Evolutionary conservation across 2,329 filamentous ascomycete species (phyloP).

Genomic region (Venturiaceae sp.): DNA sequence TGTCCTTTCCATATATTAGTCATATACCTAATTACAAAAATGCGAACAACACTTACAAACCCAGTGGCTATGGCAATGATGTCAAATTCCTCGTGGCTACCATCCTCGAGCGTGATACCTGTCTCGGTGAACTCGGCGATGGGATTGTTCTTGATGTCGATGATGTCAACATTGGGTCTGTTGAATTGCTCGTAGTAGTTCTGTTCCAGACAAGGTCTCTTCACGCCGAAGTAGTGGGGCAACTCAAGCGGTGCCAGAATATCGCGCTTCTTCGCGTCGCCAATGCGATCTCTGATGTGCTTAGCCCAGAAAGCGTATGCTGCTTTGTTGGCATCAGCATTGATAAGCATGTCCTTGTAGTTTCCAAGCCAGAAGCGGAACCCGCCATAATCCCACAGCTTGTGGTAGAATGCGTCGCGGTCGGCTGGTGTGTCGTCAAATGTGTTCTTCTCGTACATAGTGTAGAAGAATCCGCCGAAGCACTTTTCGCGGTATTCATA

Average conservation of each 20-base stretch:
- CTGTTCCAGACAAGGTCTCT: constrained; percentile 36
- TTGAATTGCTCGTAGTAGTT: constrained; percentile 37
- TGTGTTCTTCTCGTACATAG: constrained; percentile 43
- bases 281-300: constrained; percentile 31
- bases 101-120: constrained; percentile 30
- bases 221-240: constrained; percentile 36
- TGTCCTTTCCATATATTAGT: too few species aligned
- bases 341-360: constrained; percentile 30
- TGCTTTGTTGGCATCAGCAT: constrained; percentile 31
- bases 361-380: constrained; percentile 33
- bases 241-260: constrained; percentile 35
- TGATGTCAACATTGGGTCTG: constrained; percentile 30
- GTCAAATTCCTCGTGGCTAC: constrained; percentile 31
- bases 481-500: constrained; percentile 42
- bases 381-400: constrained; percentile 28
- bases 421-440: constrained; percentile 34
- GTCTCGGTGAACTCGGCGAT: constrained; percentile 28
- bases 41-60: too few species aligned
- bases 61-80: constrained; percentile 35
- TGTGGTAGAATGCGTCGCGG: constrained; percentile 32
- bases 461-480: constrained; percentile 51
- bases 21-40: too few species aligned
- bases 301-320: constrained; percentile 39
- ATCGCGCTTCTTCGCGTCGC: constrained; percentile 33
- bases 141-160: constrained; percentile 33